Base-by-base conservation (phyloP, 2,329 filamentous ascomycete genomes). In the Epichloe scottii region DNA sequence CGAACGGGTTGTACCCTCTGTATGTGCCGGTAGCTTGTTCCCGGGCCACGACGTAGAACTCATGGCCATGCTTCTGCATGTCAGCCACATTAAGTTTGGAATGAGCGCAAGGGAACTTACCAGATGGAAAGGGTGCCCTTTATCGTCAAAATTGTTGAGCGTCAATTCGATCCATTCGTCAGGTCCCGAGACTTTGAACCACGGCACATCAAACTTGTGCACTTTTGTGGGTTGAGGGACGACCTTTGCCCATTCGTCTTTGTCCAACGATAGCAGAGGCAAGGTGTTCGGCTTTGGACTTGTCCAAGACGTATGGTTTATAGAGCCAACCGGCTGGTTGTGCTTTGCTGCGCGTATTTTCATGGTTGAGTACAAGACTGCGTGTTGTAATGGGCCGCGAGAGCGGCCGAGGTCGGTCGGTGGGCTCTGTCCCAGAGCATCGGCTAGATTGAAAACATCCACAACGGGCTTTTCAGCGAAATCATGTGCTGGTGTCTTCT, bases 121-220 rank as follows among this genome's bases (percentile, higher is more conserved):
- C 41, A 76, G 53, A 56, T 76, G 74, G 52, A 76, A 76, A 0
- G 74, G 73, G 56, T 76, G 74, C 0, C 65, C 61, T 6, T 69
- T 70, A 40, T 75, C 72, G 51, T 76, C 73, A 15, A 75, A 61
- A 50, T 76, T 76, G 54, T 77, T 76, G 46, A 76, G 60, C 3
- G 74, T 63, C 1, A 76, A 55, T 54, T 75, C 72, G 1, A 75
- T 61, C 72, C 73, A 76, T 33, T 54, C 53, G 6, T 58, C 65
- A 15, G 43, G 17, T 30, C 57, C 57, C 1, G 54, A 46, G 11
- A 43, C 47, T 4, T 48, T 41, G 41, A 56, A 56, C 53, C 53
- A 54, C 0, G 58, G 58, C 12, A 57, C 55, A 17, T 46, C 30
- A 11, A 60, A 52, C 0, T 35, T 51, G 19, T 56, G 56, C 5